These are phyloP conservation scores for Prunus davidiana DNA, from an alignment of 306 rosid genomes.

Conservation along the genomic window DNA sequence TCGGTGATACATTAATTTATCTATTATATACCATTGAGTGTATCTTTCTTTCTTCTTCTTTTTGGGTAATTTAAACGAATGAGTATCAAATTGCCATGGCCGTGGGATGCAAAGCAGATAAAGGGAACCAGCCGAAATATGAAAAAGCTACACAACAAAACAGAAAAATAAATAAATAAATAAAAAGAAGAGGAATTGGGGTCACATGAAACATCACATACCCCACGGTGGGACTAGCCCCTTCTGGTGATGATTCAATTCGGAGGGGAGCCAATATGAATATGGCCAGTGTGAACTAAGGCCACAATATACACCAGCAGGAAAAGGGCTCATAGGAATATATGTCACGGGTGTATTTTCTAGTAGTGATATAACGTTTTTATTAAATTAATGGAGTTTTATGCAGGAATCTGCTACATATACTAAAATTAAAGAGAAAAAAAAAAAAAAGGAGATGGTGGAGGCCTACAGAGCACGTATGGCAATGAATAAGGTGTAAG, in stretches of 20 bases:
- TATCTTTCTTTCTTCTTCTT: too few relatives aligned
- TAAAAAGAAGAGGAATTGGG: neutral
- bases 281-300: slow-evolving; percentile 12
- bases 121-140: slow-evolving; percentile 8
- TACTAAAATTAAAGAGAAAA: neutral
- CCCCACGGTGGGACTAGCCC: slow-evolving; percentile 12
- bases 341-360: too few relatives aligned
- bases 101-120: slow-evolving; percentile 17
- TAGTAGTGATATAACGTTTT: neutral
- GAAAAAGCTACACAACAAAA: neutral
- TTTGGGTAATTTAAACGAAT: neutral
- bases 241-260: neutral
- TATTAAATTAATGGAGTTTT: neutral
- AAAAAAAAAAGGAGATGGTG: neutral
- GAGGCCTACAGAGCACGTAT: neutral
- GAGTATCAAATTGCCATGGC: slow-evolving; percentile 6
- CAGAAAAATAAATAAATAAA: neutral
- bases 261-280: neutral
- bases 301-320: too few relatives aligned
- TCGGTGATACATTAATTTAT: too few relatives aligned
- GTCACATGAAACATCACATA: slow-evolving; percentile 15
- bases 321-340: too few relatives aligned
- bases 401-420: neutral
- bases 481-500: neutral
- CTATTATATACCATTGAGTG: too few relatives aligned